These are phyloP conservation scores for Paradendryphiella salina DNA, from an alignment of 2,329 filamentous ascomycete genomes.

Conservation along the genomic window DNA sequence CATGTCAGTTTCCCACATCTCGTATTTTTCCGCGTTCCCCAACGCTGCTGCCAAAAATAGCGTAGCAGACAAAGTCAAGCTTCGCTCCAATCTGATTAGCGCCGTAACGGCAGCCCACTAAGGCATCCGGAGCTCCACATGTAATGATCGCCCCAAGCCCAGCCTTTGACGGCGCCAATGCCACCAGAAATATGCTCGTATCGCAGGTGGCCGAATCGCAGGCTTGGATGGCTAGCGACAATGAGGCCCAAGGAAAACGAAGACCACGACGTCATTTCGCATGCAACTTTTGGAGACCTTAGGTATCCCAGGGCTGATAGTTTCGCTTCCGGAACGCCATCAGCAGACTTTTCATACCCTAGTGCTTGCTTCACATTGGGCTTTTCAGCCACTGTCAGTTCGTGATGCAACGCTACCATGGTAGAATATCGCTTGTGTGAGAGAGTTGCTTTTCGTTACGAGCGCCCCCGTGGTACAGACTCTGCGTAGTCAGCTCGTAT, in stretches of 20 bases:
- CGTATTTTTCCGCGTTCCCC: neutral
- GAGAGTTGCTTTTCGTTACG: constrained; percentile 3
- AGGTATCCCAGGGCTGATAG: too few species aligned
- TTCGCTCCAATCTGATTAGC: neutral
- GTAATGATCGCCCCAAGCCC: constrained; percentile 1
- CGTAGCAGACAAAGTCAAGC: neutral
- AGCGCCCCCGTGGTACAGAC: neutral
- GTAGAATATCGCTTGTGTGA: neutral
- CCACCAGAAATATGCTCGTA: neutral
- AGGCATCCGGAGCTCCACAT: neutral
- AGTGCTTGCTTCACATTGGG: neutral
- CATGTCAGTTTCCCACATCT: neutral
- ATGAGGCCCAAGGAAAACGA: neutral
- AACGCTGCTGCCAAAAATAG: neutral
- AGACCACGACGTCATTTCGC: constrained; percentile 3
- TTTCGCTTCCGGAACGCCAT: too few species aligned
- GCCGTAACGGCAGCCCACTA: constrained; percentile 4
- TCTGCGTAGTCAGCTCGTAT: constrained; percentile 17
- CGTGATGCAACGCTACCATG: constrained; percentile 6
- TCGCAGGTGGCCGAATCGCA: neutral
- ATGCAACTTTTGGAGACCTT: too few species aligned
- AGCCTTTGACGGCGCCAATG: neutral
- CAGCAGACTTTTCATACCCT: too few species aligned
- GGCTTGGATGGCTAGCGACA: neutral
- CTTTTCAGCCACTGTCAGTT: neutral